Base-by-base conservation (phyloP, 768 basidiomycete species). In the Tremella mesenterica region DNA sequence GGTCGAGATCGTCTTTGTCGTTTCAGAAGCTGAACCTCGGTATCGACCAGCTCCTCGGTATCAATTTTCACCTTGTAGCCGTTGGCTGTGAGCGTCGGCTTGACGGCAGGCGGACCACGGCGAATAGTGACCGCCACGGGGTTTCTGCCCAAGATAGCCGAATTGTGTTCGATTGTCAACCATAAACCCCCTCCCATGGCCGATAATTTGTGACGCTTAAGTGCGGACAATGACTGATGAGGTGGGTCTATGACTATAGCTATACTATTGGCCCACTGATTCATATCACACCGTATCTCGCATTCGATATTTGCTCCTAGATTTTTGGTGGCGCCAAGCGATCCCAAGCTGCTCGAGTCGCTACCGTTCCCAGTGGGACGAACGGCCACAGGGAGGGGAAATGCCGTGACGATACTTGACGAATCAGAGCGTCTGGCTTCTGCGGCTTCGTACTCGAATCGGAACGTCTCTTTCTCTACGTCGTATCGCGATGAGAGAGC, bases 101-200 rank as follows among this genome's bases (percentile, higher is more conserved):
- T 88, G 20, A 73, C 73, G 21, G 75, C 74, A 3, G 59, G 58
- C 0, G 84, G 82, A 1, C 84, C 86, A 25, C 83, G 79, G 18
- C 87, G 80, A 7, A 93, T 83, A 54, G 90, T 83, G 12, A 80
- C 79, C 44, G 83, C 74, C 0, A 92, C 75, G 44, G 84, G 80
- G 50, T 92, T 90, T 34, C 87, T 83, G 20, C 83, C 81, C n/a
- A 83, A 81, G n/a, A 84, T 72, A 1, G 82, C 81, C n/a, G 63
- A 56, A 57, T 93, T 87, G 63, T 97, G 92, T 4, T 82, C 85
- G 63, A 96, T 77, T 0, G 89, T 91, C 25, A 99, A 73, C 95
- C 95, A 99, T 18, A 95, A 73, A 0, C 95, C 95, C 14, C 93
- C 92, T 2, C 93, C 93, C 29, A 85, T 83, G 3, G 79, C 76